Base-by-base conservation (phyloP, 495 filamentous ascomycete species). In the Penicillium odoratum region DNA sequence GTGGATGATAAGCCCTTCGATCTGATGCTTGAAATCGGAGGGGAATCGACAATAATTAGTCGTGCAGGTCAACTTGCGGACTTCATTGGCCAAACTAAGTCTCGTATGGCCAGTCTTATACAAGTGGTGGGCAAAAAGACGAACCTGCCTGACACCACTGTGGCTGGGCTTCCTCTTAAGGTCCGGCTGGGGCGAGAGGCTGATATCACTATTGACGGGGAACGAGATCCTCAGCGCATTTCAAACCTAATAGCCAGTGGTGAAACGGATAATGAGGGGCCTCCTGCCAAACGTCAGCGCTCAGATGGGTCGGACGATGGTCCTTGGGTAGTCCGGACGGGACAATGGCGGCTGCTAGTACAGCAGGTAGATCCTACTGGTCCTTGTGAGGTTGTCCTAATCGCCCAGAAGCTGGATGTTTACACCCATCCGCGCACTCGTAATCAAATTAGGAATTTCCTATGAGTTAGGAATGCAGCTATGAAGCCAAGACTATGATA, bases 41-140 rank as follows among this genome's bases (percentile, higher is more conserved):
- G 78, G 16, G 89, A 93, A 62, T 77, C 75, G 29, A 90, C 86
- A 2, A 75, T 83, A 25, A 62, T 97, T 36, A 81, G 91, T 57
- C 72, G 86, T 25, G 47, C 36, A 9, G 65, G 64, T 5, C 77
- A 80, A 61, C 82, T 84, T 1, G 88, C 85, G 0, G 85, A 90
- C 48, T 96, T 98, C 68, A 77, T 88, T 62, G 81, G 88, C 36
- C 71, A 87, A 31, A 77, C 83, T 50, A 85, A 89, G 64, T 74
- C 83, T 62, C 79, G 90, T 52, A 81, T 98, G 25, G 79, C 83
- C 5, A 84, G 83, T 46, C 72, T 98, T 25, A 83, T 96, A 48
- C 86, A 92, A 61, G 86, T 93, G 3, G 80, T 97, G 6, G 85
- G 89, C 25, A 88, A 88, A 42, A 96, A 94, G 69, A 83, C 93